These are phyloP conservation scores for Dinochytrium kinnereticum DNA, from an alignment of 371 early-diverging fungal species.

Conservation along the genomic window DNA sequence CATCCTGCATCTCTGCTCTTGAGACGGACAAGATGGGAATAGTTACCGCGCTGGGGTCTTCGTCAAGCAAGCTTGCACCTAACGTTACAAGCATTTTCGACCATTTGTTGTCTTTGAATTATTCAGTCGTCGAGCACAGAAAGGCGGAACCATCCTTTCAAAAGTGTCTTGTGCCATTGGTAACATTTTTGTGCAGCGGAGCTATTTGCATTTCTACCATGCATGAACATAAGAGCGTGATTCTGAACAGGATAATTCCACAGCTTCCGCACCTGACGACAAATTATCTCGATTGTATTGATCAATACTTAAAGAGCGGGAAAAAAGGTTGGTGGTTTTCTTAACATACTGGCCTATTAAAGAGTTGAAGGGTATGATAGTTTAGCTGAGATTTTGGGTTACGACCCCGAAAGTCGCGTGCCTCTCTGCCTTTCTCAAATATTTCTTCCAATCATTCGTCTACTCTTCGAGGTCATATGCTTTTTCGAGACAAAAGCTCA, in stretches of 20 bases:
- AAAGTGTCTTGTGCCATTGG: no score
- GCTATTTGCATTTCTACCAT: no score
- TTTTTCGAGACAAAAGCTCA: constrained; percentile 15
- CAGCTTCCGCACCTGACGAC: no score
- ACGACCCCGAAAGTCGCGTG: constrained; percentile 4
- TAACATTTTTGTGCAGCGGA: no score
- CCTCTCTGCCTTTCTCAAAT: constrained; percentile 25
- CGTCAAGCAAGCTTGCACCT: neutral
- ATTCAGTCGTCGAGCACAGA: neutral
- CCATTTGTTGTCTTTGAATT: neutral
- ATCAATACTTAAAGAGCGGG: neutral
- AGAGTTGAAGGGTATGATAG: constrained; percentile 3
- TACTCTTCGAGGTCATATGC: constrained; percentile 1
- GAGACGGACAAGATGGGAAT: neutral
- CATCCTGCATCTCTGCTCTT: neutral
- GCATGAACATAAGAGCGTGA: no score
- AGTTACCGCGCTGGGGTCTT: neutral
- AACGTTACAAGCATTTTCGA: neutral
- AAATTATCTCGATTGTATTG: no score
- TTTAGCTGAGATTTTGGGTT: constrained; percentile 3
- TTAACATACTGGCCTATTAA: neutral
- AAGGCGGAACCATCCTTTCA: no score
- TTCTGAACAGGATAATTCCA: no score
- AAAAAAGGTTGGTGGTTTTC: neutral
- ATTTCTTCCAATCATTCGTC: constrained; percentile 15